Percentiles rank a stretch among this genome's conserved stretches.
Conservation (phyloP, 306 rosid species). For the Trifolium dubium region DNA sequence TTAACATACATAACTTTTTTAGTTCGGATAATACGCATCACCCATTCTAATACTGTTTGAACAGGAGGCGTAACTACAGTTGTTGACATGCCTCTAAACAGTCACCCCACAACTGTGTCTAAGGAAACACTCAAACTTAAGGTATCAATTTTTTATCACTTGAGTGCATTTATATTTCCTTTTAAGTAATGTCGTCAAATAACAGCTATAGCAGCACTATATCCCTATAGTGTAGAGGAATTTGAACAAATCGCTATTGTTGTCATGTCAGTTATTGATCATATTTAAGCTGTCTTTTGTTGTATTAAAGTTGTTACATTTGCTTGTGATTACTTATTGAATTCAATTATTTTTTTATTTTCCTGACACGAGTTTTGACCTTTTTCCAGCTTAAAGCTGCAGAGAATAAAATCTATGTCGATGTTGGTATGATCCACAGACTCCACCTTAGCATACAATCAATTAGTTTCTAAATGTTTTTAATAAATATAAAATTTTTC, state of each 20-base stretch:
- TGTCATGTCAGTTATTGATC: too few relatives aligned
- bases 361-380: slow-evolving; percentile 34
- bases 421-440: slow-evolving; percentile 70
- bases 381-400: slow-evolving; percentile 72
- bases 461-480: slow-evolving; percentile 33
- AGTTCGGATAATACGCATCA: slow-evolving; percentile 29
- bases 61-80: slow-evolving; percentile 92
- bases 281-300: slow-evolving; percentile 5
- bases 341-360: slow-evolving; percentile 13
- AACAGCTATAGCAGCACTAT: neutral
- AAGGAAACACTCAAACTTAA: slow-evolving; percentile 79
- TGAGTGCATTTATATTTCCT: neutral
- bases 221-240: neutral
- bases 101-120: slow-evolving; percentile 79
- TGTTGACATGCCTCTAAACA: slow-evolving; percentile 98
- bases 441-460: slow-evolving; percentile 14
- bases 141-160: slow-evolving; percentile 51
- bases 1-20: neutral
- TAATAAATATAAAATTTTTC: slow-evolving; percentile 22
- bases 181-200: neutral
- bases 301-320: slow-evolving; percentile 23
- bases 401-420: slow-evolving; percentile 70
- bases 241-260: neutral
- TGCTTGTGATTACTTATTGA: slow-evolving; percentile 4
- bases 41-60: slow-evolving; percentile 39